Conservation (phyloP, 352 stramenopile genomes). For the Phytophthora tubulina region DNA sequence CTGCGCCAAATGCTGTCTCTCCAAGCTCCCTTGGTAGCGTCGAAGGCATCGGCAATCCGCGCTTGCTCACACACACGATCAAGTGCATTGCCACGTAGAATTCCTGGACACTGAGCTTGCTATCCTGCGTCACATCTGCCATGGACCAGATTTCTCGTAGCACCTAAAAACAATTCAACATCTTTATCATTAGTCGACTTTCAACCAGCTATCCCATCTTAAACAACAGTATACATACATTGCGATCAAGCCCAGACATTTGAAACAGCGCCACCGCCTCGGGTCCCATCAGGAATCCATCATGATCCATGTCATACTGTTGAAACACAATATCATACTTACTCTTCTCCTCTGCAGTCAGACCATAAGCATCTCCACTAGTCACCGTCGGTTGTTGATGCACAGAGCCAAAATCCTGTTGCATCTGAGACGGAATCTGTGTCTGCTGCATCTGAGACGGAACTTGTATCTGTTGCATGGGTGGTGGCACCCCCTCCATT, state of each 20-base stretch:
- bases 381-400: conserved; percentile 18
- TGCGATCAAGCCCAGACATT: conserved; percentile 93
- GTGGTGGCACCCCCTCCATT: conserved; percentile 73
- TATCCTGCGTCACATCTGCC: conserved; percentile 92
- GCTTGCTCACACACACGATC: conserved; percentile 96
- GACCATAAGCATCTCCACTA: conserved; percentile 63
- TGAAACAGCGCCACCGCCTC: conserved; percentile 94
- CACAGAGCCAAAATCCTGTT: conserved; percentile 25
- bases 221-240: conserved; percentile 49
- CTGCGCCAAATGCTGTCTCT: conserved; percentile 67
- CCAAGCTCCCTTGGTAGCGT: conserved; percentile 76
- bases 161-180: conserved; percentile 38
- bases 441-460: conserved; percentile 10
- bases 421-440: conserved; percentile 12
- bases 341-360: conserved; percentile 89
- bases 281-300: conserved; percentile 92
- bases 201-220: background rate
- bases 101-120: conserved; percentile 92
- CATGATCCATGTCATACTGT: conserved; percentile 90
- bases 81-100: conserved; percentile 98
- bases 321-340: conserved; percentile 94
- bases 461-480: conserved; percentile 30
- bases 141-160: conserved; percentile 94
- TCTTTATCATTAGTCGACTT: too few relatives aligned
- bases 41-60: conserved; percentile 76